Evolutionary conservation across 192 early-diverging fungal species (phyloP).

Genomic region (Spizellomyces sp.): DNA sequence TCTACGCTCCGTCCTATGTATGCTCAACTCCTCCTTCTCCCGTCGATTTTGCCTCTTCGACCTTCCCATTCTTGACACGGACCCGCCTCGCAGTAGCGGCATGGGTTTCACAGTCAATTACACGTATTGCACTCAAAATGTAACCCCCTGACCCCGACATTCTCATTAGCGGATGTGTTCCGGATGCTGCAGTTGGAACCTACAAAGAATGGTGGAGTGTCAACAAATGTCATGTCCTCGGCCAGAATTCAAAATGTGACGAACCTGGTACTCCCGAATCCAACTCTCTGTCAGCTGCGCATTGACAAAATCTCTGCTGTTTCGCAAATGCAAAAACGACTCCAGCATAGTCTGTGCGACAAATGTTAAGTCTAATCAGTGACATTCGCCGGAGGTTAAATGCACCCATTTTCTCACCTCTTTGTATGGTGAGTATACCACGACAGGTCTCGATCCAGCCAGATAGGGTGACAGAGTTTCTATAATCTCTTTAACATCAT

Average conservation of each 20-base stretch:
- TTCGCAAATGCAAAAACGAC: constrained; percentile 56
- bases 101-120: constrained; percentile 21
- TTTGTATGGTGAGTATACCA: constrained; percentile 69
- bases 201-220: constrained; percentile 3
- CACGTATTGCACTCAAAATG: constrained; percentile 35
- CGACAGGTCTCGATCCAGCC: constrained; percentile 82
- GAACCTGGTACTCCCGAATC: constrained; percentile 75
- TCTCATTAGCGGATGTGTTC: constrained; percentile 57
- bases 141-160: constrained; percentile 51
- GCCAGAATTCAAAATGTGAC: too few species aligned
- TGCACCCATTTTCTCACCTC: constrained; percentile 38
- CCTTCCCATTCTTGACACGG: not conserved
- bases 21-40: too few species aligned
- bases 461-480: constrained; percentile 71
- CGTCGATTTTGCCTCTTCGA: too few species aligned
- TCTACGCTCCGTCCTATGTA: too few species aligned
- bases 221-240: too few species aligned
- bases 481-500: constrained; percentile 72
- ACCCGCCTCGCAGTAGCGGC: constrained; percentile 8
- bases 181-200: constrained; percentile 39
- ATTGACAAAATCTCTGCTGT: constrained; percentile 70
- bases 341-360: constrained; percentile 28
- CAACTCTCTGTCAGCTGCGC: constrained; percentile 89
- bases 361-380: not conserved
- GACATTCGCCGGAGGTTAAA: not conserved